These are phyloP conservation scores for Melampsora medusae DNA, from an alignment of 1,284 basidiomycete species.

Conservation along the genomic window DNA sequence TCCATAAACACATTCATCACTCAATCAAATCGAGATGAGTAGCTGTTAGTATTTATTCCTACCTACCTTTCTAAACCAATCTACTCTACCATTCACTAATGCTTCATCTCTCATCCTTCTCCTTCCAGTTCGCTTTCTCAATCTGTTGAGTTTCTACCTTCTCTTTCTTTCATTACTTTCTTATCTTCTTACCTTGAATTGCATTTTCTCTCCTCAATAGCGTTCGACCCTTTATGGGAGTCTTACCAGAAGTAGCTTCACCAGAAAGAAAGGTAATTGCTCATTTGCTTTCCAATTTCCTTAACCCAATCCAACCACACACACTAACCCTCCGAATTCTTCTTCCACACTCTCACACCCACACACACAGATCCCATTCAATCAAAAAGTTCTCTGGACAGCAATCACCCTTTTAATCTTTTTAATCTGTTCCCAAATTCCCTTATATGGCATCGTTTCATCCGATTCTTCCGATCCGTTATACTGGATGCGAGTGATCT, in stretches of 20 bases:
- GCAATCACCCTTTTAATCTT: conserved; percentile 95
- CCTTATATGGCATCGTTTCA: conserved; percentile 95
- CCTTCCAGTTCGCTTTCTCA: too few species aligned
- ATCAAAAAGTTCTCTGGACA: conserved; percentile 95
- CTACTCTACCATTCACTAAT: too few species aligned
- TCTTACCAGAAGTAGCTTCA: conserved; percentile 84
- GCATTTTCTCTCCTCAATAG: neutral
- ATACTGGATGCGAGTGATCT: conserved; percentile 99
- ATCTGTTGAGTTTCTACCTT: too few species aligned
- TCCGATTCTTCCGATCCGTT: conserved; percentile 96
- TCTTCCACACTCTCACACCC: too few species aligned
- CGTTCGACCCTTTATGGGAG: conserved; percentile 88
- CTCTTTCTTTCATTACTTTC: too few species aligned
- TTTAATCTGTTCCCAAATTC: conserved; percentile 94
- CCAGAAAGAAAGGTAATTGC: conserved; percentile 80
- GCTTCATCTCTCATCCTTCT: too few species aligned
- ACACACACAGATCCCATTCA: conserved; percentile 79
- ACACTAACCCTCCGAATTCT: neutral
- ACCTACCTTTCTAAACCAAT: too few species aligned
- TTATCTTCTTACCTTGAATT: too few species aligned
- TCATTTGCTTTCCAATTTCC: neutral
- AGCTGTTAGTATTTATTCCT: too few species aligned
- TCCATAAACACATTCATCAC: too few species aligned
- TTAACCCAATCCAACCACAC: too few species aligned
- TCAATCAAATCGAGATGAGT: too few species aligned